Conservation (phyloP, 2,329 filamentous ascomycete genomes). For the Plenodomus tracheiphilus region DNA sequence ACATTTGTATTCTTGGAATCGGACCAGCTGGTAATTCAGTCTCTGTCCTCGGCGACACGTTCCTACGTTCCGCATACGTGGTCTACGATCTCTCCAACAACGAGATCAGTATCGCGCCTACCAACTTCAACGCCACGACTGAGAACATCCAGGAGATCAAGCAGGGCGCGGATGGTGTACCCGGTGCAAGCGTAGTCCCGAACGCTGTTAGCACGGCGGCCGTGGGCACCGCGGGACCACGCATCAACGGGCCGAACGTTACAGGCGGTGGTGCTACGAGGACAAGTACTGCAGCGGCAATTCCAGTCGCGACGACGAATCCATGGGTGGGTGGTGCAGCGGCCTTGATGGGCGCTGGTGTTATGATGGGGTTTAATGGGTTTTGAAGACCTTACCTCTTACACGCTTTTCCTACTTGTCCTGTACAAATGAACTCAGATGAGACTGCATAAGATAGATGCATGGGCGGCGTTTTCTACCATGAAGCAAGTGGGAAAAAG, state of each 20-base stretch:
- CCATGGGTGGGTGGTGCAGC: conserved; percentile 38
- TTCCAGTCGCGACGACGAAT: conserved; percentile 28
- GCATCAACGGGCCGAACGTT: conserved; percentile 39
- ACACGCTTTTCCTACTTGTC: background rate
- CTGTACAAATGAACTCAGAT: no score
- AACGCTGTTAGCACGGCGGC: conserved; percentile 55
- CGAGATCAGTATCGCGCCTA: conserved; percentile 63
- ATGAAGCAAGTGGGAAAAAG: no score
- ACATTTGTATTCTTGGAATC: conserved; percentile 55
- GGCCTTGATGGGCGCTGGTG: conserved; percentile 29
- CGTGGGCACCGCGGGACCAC: conserved; percentile 50
- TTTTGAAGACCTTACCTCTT: conserved; percentile 18
- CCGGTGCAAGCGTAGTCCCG: conserved; percentile 56
- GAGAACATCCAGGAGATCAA: conserved; percentile 59
- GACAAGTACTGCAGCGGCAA: conserved; percentile 21
- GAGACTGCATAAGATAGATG: background rate
- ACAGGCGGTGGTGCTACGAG: conserved; percentile 8
- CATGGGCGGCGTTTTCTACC: background rate
- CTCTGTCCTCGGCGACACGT: conserved; percentile 63
- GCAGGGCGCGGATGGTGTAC: conserved; percentile 53
- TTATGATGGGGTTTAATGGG: conserved; percentile 39
- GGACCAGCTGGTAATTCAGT: conserved; percentile 52
- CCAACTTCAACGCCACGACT: conserved; percentile 60
- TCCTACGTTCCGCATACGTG: conserved; percentile 65
- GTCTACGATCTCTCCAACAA: conserved; percentile 65